Base-by-base conservation (phyloP, 345 rosid species). In the Mercurialis annua region DNA sequence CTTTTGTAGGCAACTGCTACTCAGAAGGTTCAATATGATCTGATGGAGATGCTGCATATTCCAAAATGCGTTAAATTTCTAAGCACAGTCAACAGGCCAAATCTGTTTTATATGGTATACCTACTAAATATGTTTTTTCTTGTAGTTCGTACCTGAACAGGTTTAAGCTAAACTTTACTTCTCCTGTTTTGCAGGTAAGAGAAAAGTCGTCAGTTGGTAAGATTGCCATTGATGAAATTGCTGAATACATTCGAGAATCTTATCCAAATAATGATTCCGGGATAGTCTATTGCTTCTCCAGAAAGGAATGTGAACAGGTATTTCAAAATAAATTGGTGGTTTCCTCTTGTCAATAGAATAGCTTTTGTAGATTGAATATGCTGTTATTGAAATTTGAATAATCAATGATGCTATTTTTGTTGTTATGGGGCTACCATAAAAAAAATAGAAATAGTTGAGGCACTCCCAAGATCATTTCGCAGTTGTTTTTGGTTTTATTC, bases 261-360 rank as follows among this genome's bases (percentile, higher is more conserved):
- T 93, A 86, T 81, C 82, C 92, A 65, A 87, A 89, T 65, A 85
- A 85, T 66, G 97, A 93, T 74, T 93, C 98, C 54, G 97, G 98
- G 60, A 93, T 93, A 34, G 90, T 93, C 31, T 93, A 93, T 80
- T 93, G 98, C 81, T 90, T 90, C 82, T 93, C 97, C 4, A 83
- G 92, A 77, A 93, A 89, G 80, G 97, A 93, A 70, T 93, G 98
- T 57, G 92, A 88, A 77, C 98, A 93, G 97, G 98, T 90, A 54
- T 58, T 62, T 66, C n/a, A 63, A 65, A 63, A 49, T 38, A 36
- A 66, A 63, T 55, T 50, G 53, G 55, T 63, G 33, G 49, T 26
- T 29, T 20, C 55, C 42, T 48, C 10, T 62, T 70, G 54, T 30
- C 54, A 29, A 18, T 59, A 10, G 12, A 30, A 15, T 68, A 33